Base-by-base conservation (phyloP, 306 rosid genomes). In the Citrullus amarus region DNA sequence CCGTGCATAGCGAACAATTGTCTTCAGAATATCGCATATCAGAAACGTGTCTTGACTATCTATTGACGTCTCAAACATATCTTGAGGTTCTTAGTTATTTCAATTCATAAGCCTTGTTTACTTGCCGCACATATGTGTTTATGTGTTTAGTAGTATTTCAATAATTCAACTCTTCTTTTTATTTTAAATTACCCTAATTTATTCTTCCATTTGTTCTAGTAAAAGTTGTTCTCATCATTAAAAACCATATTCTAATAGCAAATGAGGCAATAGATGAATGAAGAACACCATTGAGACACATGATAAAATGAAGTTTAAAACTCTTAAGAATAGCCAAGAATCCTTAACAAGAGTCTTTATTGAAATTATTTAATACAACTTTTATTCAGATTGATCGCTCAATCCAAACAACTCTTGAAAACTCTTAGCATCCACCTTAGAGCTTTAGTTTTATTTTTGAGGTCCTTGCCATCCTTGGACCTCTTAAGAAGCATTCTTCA, bases 401-500 rank as follows among this genome's bases (percentile, higher is more conserved):
- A 72, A 50, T 70, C 39, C 15, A 13, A 12, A 20, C n/a, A 15
- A 28, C 77, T 16, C 59, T 14, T 25, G 20, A 16, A 48, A 44
- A 28, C 9, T 44, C 76, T 70, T 70, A 13, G 57, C 75, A 69
- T 44, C 75, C 75, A 69, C 38, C 56, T 69, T 22, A 44, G 32
- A 67, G 17, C 9, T 18, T 9, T 41, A 20, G 30, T 50, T 53
- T 53, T 17, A 75, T 9, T n/a, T 7, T 69, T 25, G 6, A 69
- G 75, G 36, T 69, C 18, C 5, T 11, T 36, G 32, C 67, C 44
- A 56, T 18, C 18, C 6, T 8, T 36, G 20, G 18, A 38, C 18
- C 9, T 18, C 59, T 80, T 87, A 88, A 67, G 93, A 82, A 46
- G 93, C 86, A 55, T 95, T 90, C 82, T 88, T 91, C 89, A 91